Evolutionary conservation across 129 eudicot species (phyloP).

Genomic region (Solidago caesia): DNA sequence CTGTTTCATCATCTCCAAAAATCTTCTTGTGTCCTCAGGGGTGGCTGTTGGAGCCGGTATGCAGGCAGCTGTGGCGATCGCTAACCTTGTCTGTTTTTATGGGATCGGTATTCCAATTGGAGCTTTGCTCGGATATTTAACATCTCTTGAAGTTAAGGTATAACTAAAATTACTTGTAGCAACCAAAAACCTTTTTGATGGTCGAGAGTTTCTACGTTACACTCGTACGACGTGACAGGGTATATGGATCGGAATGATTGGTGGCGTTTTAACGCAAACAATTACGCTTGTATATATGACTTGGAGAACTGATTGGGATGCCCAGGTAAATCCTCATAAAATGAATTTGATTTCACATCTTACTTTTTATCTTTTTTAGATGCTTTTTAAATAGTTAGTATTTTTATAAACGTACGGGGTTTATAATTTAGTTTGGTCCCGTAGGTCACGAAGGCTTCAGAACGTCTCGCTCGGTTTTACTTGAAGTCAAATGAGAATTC

Average conservation of each 20-base stretch:
- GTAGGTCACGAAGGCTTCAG: conserved; percentile 41
- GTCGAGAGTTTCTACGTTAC: not conserved
- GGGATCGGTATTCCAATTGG: conserved; percentile 72
- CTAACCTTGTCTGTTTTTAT: conserved; percentile 61
- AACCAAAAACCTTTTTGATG: not conserved
- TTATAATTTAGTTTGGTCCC: not conserved
- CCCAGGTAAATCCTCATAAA: conserved; percentile 38
- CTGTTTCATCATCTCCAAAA: no score
- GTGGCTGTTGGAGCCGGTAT: conserved; percentile 83
- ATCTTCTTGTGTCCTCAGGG: conserved; percentile 39
- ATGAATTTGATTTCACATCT: no score
- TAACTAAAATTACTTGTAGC: not conserved
- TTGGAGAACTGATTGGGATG: conserved; percentile 68
- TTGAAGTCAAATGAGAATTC: conserved; percentile 29
- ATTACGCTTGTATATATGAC: conserved; percentile 43
- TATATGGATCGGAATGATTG: conserved; percentile 76
- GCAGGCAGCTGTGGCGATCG: conserved; percentile 60
- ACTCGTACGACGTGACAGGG: conserved; percentile 39
- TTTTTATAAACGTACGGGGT: no score
- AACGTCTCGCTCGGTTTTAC: conserved; percentile 43
- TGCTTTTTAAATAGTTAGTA: not conserved
- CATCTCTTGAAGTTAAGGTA: conserved; percentile 66
- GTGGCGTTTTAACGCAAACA: conserved; percentile 52
- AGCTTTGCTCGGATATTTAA: conserved; percentile 61
- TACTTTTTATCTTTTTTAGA: not conserved